Evolutionary conservation across 1,284 basidiomycete species (phyloP), one percentile per base, ranked within the genome.

Genomic region (Heterobasidion occidentale): DNA sequence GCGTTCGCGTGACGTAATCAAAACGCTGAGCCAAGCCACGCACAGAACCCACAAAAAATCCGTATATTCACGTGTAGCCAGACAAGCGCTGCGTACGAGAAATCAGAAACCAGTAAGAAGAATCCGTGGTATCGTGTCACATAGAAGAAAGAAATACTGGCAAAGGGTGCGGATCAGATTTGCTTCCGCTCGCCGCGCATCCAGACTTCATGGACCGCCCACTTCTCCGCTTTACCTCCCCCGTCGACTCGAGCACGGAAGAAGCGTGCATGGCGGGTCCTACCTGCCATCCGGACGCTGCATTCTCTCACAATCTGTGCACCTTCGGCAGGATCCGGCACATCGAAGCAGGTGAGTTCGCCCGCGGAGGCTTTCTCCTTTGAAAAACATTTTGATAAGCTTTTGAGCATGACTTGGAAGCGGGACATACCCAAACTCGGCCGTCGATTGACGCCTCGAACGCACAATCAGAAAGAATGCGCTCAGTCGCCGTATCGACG

Each of bases 171-270:
- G 11, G 12, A 42, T 34, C 42, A 48, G 34, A 53, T 52, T 52
- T 55, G 51, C 33, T 51, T 42, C 38, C 36, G 51, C 44, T 46
- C 51, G 51, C 65, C 70, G 56, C 72, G 69, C 55, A 76, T 58
- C 77, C 75, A 81, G 12, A 80, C 63, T 60, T 79, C 81, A 58
- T 74, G 66, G 51, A 83, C 61, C 54, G 63, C 64, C 78, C 79
- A 82, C n/a, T 63, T 63, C 46, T 65, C 62, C 36, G 63, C n/a
- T 42, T 55, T 52, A 68, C 61, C 52, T 72, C 67, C 47, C 65
- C 63, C 35, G 61, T 55, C 20, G 73, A 66, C 44, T 65, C 64
- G 17, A 66, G 67, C 56, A 70, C 71, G 38, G 38, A 62, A 78
- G 75, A 56, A 69, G 71, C 72, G 69, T 54, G 66, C 69, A 55